phyloP scores from a whole-genome alignment of 371 early-diverging fungal species.

The Nematocida parisii region DNA sequence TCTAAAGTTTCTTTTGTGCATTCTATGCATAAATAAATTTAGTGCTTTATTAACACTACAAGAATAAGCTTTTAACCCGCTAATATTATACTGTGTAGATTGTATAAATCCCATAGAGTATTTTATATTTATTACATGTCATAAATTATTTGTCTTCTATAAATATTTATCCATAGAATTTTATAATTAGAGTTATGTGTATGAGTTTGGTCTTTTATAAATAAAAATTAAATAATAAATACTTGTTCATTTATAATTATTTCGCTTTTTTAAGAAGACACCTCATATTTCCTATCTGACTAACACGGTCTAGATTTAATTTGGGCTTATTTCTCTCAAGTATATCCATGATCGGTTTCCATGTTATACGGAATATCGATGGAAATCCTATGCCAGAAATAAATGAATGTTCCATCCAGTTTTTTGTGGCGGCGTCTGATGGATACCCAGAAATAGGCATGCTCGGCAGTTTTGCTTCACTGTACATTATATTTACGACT shows the following conservation, averaged over 20 bases:
- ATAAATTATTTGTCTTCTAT: no score
- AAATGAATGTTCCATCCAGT: slow-evolving; percentile 77
- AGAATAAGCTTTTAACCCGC: no score
- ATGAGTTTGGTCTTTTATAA: no score
- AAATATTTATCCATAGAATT: no score
- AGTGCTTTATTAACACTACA: no score
- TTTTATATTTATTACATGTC: no score
- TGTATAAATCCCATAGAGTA: no score
- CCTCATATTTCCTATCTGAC: background rate
- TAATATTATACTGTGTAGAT: no score
- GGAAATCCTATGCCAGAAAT: slow-evolving; percentile 88
- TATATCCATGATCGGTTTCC: slow-evolving; percentile 80
- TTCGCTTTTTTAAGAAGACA: slow-evolving; percentile 8
- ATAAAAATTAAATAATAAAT: no score
- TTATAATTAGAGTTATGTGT: no score
- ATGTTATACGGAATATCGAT: slow-evolving; percentile 83
- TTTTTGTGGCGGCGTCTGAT: slow-evolving; percentile 83
- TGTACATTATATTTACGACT: slow-evolving; percentile 64
- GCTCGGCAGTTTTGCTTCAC: slow-evolving; percentile 72
- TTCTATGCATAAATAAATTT: no score
- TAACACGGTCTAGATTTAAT: background rate
- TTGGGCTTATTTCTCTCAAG: slow-evolving; percentile 42
- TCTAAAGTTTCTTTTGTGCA: no score
- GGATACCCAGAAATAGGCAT: slow-evolving; percentile 93
- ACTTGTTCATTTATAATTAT: background rate